phyloP scores from a whole-genome alignment of 2,329 filamentous ascomycete species.

The Xylariaceae sp. region DNA sequence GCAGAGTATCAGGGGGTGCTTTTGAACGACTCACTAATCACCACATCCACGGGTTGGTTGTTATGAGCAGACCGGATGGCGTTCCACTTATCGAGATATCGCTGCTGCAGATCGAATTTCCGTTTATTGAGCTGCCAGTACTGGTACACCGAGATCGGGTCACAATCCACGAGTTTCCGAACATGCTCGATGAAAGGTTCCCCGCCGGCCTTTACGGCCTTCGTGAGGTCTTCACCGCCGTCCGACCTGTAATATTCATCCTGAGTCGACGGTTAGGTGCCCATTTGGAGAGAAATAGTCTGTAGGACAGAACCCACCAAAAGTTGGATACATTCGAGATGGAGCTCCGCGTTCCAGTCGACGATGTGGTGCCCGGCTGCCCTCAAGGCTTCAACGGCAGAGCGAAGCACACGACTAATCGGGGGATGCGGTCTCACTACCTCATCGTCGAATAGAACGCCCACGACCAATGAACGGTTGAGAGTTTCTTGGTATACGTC shows the following conservation, averaged over 20 bases:
- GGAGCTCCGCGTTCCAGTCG: conserved; percentile 47
- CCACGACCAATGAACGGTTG: conserved; percentile 44
- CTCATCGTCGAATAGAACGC: conserved; percentile 39
- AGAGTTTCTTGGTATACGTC: conserved; percentile 39
- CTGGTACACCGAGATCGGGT: conserved; percentile 56
- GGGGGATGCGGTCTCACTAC: conserved; percentile 54
- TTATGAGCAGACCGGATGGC: conserved; percentile 38
- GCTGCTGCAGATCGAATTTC: conserved; percentile 50
- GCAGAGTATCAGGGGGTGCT: no score
- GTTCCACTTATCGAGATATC: conserved; percentile 58
- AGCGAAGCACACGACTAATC: conserved; percentile 42
- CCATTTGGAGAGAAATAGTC: not conserved
- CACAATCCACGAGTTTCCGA: conserved; percentile 50
- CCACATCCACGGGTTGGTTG: conserved; percentile 48
- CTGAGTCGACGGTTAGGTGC: no score
- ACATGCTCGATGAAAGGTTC: conserved; percentile 59
- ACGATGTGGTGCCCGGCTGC: conserved; percentile 52
- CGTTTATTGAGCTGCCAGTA: conserved; percentile 65
- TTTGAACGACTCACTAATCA: conserved; percentile 38
- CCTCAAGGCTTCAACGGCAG: conserved; percentile 37
- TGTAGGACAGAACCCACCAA: conserved; percentile 42
- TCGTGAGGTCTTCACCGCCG: conserved; percentile 58
- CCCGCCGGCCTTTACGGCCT: conserved; percentile 49
- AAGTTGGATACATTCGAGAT: conserved; percentile 52
- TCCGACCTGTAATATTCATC: conserved; percentile 46